Conservation (phyloP, 768 basidiomycete species). For the Saitozyma podzolica region DNA sequence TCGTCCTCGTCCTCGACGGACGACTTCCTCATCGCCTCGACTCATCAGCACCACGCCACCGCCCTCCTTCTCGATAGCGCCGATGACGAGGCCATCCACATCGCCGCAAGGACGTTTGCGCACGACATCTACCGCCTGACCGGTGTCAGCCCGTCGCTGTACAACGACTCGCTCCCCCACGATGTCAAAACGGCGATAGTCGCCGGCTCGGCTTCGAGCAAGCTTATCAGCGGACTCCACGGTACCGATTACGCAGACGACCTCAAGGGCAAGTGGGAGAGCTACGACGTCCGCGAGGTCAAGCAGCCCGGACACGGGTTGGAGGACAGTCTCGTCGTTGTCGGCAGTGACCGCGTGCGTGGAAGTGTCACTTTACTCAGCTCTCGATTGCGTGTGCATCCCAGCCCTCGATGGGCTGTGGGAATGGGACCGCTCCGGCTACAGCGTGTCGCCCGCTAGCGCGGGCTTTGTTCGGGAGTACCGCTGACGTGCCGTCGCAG, state of each 20-base stretch:
- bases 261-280: conserved; percentile 68
- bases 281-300: conserved; percentile 61
- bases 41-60: neutral
- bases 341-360: conserved; percentile 62
- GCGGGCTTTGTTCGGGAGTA: neutral
- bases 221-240: conserved; percentile 56
- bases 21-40: conserved; percentile 3
- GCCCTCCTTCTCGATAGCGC: conserved; percentile 23
- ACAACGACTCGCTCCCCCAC: conserved; percentile 57
- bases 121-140: conserved; percentile 67
- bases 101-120: conserved; percentile 63
- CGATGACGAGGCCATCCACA: conserved; percentile 30
- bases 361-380: neutral
- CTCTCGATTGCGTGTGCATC: too few species aligned
- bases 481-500: conserved; percentile 33
- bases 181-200: conserved; percentile 55
- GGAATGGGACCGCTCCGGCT: neutral
- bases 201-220: conserved; percentile 68
- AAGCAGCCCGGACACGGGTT: conserved; percentile 60
- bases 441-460: neutral
- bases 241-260: conserved; percentile 57
- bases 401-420: too few species aligned
- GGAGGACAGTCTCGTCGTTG: conserved; percentile 65
- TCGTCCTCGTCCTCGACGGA: neutral
- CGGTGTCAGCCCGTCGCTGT: conserved; percentile 58